phyloP scores from a whole-genome alignment of 768 basidiomycete genomes.

The Pisolithus orientalis region DNA sequence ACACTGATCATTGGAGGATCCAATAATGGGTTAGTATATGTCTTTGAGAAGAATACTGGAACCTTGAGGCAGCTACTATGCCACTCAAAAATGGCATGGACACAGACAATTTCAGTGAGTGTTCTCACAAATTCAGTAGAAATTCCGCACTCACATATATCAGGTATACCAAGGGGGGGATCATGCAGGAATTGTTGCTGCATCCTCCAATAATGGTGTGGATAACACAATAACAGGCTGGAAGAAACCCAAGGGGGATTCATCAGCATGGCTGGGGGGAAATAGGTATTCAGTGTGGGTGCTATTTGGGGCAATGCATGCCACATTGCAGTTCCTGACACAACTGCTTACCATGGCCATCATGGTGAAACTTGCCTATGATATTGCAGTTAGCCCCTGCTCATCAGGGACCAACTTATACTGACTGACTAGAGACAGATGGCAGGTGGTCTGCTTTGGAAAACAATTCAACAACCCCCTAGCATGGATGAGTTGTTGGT shows the following conservation, averaged over 20 bases:
- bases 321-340: not conserved
- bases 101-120: conserved; percentile 1
- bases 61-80: not conserved
- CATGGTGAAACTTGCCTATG: not conserved
- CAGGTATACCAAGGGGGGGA: not conserved
- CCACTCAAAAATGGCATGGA: not conserved
- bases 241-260: not conserved
- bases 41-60: conserved; percentile 1
- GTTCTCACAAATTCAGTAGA: not conserved
- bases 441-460: too few species aligned
- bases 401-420: not conserved
- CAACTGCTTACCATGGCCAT: not conserved
- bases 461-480: too few species aligned
- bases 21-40: not conserved
- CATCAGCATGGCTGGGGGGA: not conserved
- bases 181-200: not conserved
- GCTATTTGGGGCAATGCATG: not conserved
- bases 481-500: too few species aligned
- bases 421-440: not conserved
- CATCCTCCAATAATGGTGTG: not conserved
- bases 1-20: not conserved
- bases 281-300: not conserved
- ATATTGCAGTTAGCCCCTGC: not conserved
- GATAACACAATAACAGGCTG: not conserved
- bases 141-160: not conserved